Base-by-base conservation (phyloP, 2,329 filamentous ascomycete genomes). In the Cryphonectria nitschkei region DNA sequence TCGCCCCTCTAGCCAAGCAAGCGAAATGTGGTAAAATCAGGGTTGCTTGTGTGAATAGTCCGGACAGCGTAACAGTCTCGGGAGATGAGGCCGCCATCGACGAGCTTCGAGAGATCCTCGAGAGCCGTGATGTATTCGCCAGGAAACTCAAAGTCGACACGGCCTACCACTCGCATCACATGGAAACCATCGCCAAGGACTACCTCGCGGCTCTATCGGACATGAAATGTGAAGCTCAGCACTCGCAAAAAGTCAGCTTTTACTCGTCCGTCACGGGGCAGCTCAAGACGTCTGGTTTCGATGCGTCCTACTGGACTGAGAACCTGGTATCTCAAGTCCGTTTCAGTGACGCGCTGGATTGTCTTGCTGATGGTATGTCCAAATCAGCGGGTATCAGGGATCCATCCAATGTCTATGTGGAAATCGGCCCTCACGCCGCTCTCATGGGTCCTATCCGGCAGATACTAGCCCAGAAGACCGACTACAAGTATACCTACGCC, bases 101-200 rank as follows among this genome's bases (percentile, higher is more conserved):
- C 1, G 69, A 70, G 37, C 67, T 77, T 32, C 43, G 73, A 5
- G 54, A 61, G 9, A 41, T 58, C 29, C 62, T 74, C 0, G 70
- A 72, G 19, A 50, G 68, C 58, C 54, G 72, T 22, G 66, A 72
- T 6, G 26, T 79, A 4, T 81, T 81, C 70, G 75, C 75, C 39
- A 73, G 80, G 29, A 74, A 74, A n/a, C 74, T 80, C 2, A 78
- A 74, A 37, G 78, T 81, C 9, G 75, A 79, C 39, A 76, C 75
- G 13, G 80, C 81, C 0, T 83, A 83, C 70, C 81, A 83, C 73
- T 81, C 80, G 2, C 77, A 76, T 26, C 76, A 80, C 60, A 80
- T 81, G 78, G 72, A 75, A 52, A 56, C 70, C 2, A 74, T 77
- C 16, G 75, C 76, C 1, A 71, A 70, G 37, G 71, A 70, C 46